A percentile compares a stretch with the other conserved stretches of the same genome.
These are phyloP conservation scores for Tritrichomonas foetus DNA, from an alignment of 208 protist species.

Conservation along the genomic window DNA sequence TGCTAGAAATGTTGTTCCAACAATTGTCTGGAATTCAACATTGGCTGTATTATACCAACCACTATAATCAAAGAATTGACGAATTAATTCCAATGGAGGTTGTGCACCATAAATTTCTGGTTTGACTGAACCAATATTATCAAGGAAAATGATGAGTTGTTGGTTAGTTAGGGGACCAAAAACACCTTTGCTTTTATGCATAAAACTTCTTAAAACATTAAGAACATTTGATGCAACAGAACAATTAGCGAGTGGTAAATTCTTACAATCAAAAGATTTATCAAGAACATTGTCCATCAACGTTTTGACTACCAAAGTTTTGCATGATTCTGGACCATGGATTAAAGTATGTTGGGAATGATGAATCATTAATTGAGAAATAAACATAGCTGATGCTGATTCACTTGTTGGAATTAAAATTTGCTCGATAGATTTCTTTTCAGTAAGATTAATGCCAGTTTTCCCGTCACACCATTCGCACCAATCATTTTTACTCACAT, in stretches of 20 bases:
- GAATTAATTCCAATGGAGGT: conserved; percentile 88
- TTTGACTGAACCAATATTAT: conserved; percentile 92
- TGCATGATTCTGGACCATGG: neutral
- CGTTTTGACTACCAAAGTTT: neutral
- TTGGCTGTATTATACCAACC: conserved; percentile 91
- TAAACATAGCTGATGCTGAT: neutral
- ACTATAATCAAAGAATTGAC: conserved; percentile 85
- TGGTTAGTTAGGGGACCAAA: conserved; percentile 51
- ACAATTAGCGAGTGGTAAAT: conserved; percentile 89
- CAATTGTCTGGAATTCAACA: conserved; percentile 81
- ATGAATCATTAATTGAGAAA: neutral
- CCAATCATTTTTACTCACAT: conserved; percentile 49
- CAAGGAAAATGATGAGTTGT: conserved; percentile 68
- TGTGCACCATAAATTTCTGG: conserved; percentile 87
- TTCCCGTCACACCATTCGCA: neutral
- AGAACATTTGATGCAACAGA: conserved; percentile 43
- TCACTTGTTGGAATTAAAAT: neutral
- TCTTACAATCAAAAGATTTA: conserved; percentile 54
- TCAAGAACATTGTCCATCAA: neutral
- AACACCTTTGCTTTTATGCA: neutral
- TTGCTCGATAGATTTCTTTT: neutral
- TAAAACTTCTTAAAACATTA: neutral
- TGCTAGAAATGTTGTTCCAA: conserved; percentile 81
- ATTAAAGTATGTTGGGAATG: neutral
- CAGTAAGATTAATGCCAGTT: neutral